These are phyloP conservation scores for Shiraia bambusicola DNA, from an alignment of 2,329 filamentous ascomycete species.

Conservation along the genomic window DNA sequence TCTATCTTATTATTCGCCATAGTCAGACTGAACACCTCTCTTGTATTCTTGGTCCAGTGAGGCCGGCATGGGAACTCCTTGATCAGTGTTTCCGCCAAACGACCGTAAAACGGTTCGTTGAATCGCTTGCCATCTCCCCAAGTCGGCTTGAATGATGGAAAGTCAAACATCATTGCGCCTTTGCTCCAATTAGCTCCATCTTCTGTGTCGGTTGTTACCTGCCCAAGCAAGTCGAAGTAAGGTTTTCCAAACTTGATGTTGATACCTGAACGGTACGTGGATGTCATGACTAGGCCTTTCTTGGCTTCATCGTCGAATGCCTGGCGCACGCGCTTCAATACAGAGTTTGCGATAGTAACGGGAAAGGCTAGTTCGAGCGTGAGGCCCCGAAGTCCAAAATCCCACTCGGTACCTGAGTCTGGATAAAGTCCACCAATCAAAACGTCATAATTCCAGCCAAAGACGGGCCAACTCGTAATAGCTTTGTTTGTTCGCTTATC, in stretches of 20 bases:
- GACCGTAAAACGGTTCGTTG: conserved; percentile 55
- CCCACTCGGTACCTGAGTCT: conserved; percentile 53
- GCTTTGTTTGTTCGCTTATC: conserved; percentile 52
- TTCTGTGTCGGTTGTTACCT: conserved; percentile 52
- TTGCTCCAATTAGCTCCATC: conserved; percentile 54
- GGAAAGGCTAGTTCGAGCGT: conserved; percentile 57
- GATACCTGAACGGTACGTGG: conserved; percentile 55
- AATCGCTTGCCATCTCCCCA: conserved; percentile 51
- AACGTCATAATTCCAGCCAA: conserved; percentile 58
- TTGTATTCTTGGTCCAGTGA: conserved; percentile 58
- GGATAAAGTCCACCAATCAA: conserved; percentile 55
- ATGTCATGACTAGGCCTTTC: conserved; percentile 51
- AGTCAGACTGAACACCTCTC: conserved; percentile 46
- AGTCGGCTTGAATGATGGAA: conserved; percentile 51
- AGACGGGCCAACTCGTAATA: conserved; percentile 53
- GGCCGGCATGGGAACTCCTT: conserved; percentile 55
- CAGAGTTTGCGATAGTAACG: conserved; percentile 52
- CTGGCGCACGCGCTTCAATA: conserved; percentile 52
- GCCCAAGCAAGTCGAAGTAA: conserved; percentile 53
- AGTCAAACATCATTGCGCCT: conserved; percentile 58
- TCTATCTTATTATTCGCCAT: conserved; percentile 53
- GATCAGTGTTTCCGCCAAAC: conserved; percentile 50
- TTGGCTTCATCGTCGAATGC: conserved; percentile 52
- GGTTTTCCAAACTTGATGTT: conserved; percentile 57
- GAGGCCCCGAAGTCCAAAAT: conserved; percentile 51